Conservation (phyloP, 257 asterid genomes). For the Scutellaria baicalensis region DNA sequence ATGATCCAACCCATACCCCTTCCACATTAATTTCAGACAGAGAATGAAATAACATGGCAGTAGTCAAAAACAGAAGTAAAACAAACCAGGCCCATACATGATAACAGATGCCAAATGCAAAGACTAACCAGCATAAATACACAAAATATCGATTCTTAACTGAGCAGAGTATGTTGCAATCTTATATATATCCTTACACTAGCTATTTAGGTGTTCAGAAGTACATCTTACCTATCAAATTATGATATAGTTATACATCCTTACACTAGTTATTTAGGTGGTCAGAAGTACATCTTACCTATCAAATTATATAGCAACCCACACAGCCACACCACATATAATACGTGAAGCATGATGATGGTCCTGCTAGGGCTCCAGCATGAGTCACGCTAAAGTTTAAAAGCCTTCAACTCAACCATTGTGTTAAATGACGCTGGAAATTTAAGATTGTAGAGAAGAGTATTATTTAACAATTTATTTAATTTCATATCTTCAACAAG, state of each 20-base stretch:
- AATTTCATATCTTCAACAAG: too few relatives aligned
- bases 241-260: neutral
- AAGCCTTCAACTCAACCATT: neutral
- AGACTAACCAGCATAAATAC: neutral
- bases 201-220: neutral
- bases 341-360: neutral
- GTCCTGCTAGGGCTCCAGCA: neutral
- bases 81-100: constrained; percentile 7
- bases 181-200: neutral
- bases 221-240: neutral
- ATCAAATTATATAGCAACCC: neutral
- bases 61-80: neutral
- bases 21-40: constrained; percentile 8
- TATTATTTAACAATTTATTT: too few relatives aligned
- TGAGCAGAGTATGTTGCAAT: neutral
- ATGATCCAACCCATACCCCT: constrained; percentile 7
- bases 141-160: neutral
- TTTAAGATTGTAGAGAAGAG: too few relatives aligned
- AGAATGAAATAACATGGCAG: neutral
- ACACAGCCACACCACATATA: neutral
- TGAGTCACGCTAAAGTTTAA: neutral
- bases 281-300: neutral
- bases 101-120: neutral
- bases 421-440: too few relatives aligned
- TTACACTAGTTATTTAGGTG: neutral